Conservation (phyloP, 1,139 yeast genomes). For the Debaryomyces psychrophilus region DNA sequence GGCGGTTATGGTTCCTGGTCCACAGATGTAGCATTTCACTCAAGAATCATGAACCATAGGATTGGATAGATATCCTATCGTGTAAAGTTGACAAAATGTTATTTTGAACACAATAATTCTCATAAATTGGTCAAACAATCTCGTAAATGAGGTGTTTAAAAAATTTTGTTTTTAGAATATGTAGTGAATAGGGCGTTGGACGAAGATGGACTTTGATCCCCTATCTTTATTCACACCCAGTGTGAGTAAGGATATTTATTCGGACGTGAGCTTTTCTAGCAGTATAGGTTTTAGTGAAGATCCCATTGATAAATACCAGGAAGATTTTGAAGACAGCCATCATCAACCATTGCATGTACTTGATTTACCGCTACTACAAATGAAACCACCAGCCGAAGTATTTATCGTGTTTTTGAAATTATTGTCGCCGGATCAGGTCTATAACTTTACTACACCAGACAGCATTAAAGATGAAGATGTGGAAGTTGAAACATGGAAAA, state of each 20-base stretch:
- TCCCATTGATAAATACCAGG: not conserved
- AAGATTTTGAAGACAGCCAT: conserved; percentile 22
- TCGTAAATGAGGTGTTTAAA: conserved; percentile 6
- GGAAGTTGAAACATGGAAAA: conserved; percentile 15
- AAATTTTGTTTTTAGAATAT: not conserved
- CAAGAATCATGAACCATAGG: no score
- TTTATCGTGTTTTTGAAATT: conserved; percentile 50
- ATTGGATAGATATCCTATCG: not conserved
- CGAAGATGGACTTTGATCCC: conserved; percentile 16
- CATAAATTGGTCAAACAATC: not conserved
- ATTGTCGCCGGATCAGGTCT: conserved; percentile 53
- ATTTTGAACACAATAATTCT: not conserved
- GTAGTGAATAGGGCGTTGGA: not conserved
- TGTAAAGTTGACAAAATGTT: no score
- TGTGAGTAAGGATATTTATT: not conserved
- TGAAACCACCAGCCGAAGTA: conserved; percentile 53
- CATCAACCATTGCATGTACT: conserved; percentile 54
- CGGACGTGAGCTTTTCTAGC: not conserved
- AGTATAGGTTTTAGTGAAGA: not conserved
- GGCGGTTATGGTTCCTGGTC: not conserved
- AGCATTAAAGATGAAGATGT: conserved; percentile 14
- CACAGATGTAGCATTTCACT: not conserved
- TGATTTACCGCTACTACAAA: conserved; percentile 63
- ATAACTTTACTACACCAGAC: conserved; percentile 47
- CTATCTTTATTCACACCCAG: conserved; percentile 14